Percentiles rank a stretch among this genome's conserved stretches.
Evolutionary conservation across 169 alveolate species (phyloP).

Genomic region (Plasmodium gonderi): DNA sequence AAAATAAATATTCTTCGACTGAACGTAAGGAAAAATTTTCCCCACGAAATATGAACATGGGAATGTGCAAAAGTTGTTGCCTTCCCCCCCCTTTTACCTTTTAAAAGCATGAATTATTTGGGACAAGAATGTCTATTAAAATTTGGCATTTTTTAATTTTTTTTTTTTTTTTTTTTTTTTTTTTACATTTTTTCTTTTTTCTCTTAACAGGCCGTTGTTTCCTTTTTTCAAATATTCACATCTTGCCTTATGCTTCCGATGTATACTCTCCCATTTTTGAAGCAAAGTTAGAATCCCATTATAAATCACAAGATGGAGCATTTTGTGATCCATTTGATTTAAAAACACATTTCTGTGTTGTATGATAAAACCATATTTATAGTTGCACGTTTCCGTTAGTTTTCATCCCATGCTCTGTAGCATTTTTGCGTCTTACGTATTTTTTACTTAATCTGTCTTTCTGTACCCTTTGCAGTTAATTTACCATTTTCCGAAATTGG

Average conservation of each 20-base stretch:
- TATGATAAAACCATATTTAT: neutral
- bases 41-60: neutral
- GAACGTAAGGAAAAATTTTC: slow-evolving; percentile 21
- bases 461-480: neutral
- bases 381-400: too few relatives aligned
- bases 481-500: slow-evolving; percentile 48
- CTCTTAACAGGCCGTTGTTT: slow-evolving; percentile 35
- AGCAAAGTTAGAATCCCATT: slow-evolving; percentile 5
- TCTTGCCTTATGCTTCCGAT: slow-evolving; percentile 52
- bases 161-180: neutral
- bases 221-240: slow-evolving; percentile 55
- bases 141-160: neutral
- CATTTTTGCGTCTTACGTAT: too few relatives aligned
- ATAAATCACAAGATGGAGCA: neutral
- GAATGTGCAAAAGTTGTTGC: neutral
- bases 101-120: neutral
- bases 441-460: neutral
- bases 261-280: slow-evolving; percentile 55
- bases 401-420: too few relatives aligned
- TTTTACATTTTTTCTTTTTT: neutral
- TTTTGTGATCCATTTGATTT: neutral
- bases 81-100: neutral
- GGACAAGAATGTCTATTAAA: neutral
- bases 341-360: neutral
- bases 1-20: slow-evolving; percentile 45